Conservation (phyloP, 1,284 basidiomycete genomes). For the Termitomyces sp. region DNA sequence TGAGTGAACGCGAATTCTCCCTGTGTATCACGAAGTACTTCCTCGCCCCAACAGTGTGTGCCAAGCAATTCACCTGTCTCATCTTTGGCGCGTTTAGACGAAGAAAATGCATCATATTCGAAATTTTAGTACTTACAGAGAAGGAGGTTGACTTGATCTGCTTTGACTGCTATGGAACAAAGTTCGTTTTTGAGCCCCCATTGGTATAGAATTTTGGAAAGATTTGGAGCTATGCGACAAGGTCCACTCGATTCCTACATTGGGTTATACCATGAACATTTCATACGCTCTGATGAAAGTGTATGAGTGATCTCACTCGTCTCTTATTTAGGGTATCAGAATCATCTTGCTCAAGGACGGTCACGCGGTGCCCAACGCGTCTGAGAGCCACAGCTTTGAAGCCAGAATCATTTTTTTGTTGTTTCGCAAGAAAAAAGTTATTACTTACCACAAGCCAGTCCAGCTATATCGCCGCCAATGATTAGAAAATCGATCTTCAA, state of each 20-base stretch:
- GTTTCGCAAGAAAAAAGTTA: no score
- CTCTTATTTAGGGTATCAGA: slow-evolving; percentile 18
- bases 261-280: not conserved
- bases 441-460: slow-evolving; percentile 35
- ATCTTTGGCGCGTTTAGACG: slow-evolving; percentile 15
- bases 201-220: slow-evolving; percentile 49
- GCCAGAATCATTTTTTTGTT: not conserved
- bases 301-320: slow-evolving; percentile 24
- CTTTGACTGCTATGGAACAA: slow-evolving; percentile 30
- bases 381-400: slow-evolving; percentile 43
- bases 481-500: slow-evolving; percentile 40
- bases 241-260: slow-evolving; percentile 28
- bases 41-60: slow-evolving; percentile 44
- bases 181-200: slow-evolving; percentile 44
- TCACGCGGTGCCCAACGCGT: slow-evolving; percentile 49
- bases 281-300: no score
- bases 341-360: slow-evolving; percentile 44
- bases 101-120: not conserved
- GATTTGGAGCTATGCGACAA: slow-evolving; percentile 48
- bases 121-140: slow-evolving; percentile 27
- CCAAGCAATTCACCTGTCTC: slow-evolving; percentile 46
- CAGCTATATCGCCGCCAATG: slow-evolving; percentile 47
- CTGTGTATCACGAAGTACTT: slow-evolving; percentile 46
- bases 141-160: slow-evolving; percentile 32
- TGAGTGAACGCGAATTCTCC: slow-evolving; percentile 47